Evolutionary conservation across 805 yeast species (phyloP).

Genomic region (Starmerella floris): DNA sequence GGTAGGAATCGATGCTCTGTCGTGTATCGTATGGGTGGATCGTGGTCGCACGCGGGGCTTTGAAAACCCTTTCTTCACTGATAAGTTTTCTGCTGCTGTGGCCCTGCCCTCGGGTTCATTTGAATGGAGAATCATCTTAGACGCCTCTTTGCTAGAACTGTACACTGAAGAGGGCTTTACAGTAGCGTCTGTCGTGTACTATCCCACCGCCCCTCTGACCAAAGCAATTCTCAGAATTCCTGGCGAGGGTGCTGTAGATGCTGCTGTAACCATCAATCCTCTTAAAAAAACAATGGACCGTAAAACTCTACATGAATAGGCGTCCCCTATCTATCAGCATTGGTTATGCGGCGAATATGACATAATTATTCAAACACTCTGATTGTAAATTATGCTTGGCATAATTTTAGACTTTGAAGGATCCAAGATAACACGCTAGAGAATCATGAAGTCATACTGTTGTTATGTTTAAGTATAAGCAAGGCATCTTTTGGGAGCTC

Average conservation of each 20-base stretch:
- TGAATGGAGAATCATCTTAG: constrained; percentile 13
- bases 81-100: constrained; percentile 13
- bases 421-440: too few species aligned
- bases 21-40: constrained; percentile 16
- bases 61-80: constrained; percentile 15
- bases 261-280: constrained; percentile 2
- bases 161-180: constrained; percentile 15
- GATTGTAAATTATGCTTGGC: too few species aligned
- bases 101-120: not conserved
- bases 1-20: constrained; percentile 11
- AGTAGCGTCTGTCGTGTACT: constrained; percentile 13
- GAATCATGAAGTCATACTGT: too few species aligned
- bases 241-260: constrained; percentile 3
- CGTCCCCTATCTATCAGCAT: not conserved
- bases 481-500: too few species aligned
- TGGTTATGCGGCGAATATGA: not conserved
- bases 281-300: constrained; percentile 11
- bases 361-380: too few species aligned
- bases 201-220: constrained; percentile 9
- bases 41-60: constrained; percentile 12
- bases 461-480: too few species aligned
- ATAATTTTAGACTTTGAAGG: too few species aligned
- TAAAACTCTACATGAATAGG: constrained; percentile 1
- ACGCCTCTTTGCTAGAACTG: constrained; percentile 15
- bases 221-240: constrained; percentile 2